Conservation (phyloP, 2,329 filamentous ascomycete species). For the Dactylellina sp. region DNA sequence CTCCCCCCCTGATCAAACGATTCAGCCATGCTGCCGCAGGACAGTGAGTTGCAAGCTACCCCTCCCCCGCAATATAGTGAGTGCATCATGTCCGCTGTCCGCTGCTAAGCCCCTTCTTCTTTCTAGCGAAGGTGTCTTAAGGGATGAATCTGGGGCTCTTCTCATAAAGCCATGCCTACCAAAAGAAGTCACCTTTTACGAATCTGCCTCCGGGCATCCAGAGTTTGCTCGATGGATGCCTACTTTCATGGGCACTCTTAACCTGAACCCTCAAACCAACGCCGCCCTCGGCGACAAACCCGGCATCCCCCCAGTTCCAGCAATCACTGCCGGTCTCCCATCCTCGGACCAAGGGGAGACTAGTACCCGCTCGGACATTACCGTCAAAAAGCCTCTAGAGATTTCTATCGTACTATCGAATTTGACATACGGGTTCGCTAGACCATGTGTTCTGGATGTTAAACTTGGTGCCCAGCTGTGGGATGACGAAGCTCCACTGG, state of each 20-base stretch:
- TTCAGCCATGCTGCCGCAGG: constrained; percentile 84
- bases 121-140: constrained; percentile 85
- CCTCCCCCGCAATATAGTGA: constrained; percentile 6
- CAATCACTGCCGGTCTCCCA: constrained; percentile 59
- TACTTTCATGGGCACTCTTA: constrained; percentile 82
- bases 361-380: constrained; percentile 21
- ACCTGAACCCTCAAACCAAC: constrained; percentile 71
- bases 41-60: constrained; percentile 76
- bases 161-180: constrained; percentile 94
- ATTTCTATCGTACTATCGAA: constrained; percentile 60
- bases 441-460: constrained; percentile 90
- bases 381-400: constrained; percentile 54
- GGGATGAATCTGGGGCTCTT: constrained; percentile 82
- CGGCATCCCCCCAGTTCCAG: constrained; percentile 63
- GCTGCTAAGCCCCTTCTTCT: neutral
- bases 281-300: constrained; percentile 68
- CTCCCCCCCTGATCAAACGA: constrained; percentile 62
- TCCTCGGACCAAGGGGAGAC: constrained; percentile 27
- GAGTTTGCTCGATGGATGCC: constrained; percentile 85
- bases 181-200: constrained; percentile 89
- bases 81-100: constrained; percentile 9
- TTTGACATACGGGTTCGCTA: constrained; percentile 74
- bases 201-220: constrained; percentile 75
- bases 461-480: constrained; percentile 89
- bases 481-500: constrained; percentile 75